These are phyloP conservation scores for Colletotrichum graminicola DNA, from an alignment of 2,329 filamentous ascomycete species.

Conservation along the genomic window DNA sequence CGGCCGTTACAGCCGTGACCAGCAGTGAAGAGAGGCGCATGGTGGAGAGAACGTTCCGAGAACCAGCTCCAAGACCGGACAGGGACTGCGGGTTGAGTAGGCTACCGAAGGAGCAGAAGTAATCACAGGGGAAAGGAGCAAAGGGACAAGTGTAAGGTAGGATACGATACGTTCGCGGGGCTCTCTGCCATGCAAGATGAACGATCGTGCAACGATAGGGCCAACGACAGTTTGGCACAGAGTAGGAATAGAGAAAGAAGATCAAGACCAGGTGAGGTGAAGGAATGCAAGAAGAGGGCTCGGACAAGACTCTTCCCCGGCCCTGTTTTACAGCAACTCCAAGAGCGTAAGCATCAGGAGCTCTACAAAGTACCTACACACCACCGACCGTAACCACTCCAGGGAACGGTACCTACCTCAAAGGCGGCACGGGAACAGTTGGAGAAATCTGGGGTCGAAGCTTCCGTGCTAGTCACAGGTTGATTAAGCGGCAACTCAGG, in stretches of 20 bases:
- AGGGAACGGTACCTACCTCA: not conserved
- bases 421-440: constrained; percentile 27
- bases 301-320: constrained; percentile 8
- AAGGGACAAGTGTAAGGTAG: not conserved
- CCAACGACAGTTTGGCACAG: not conserved
- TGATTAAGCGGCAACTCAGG: constrained; percentile 11
- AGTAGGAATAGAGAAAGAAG: not conserved
- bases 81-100: constrained; percentile 3
- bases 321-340: constrained; percentile 15
- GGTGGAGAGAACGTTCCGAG: constrained; percentile 6
- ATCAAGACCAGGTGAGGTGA: not conserved
- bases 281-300: not conserved
- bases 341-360: constrained; percentile 2
- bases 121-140: not conserved
- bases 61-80: constrained; percentile 11
- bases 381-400: not conserved
- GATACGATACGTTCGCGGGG: not conserved
- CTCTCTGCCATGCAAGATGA: not conserved
- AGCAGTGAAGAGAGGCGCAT: constrained; percentile 50
- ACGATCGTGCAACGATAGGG: not conserved
- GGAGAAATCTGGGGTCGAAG: constrained; percentile 38
- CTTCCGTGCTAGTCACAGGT: constrained; percentile 18
- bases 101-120: constrained; percentile 3
- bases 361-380: not conserved
- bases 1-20: constrained; percentile 51